Conservation (phyloP, 1,139 yeast genomes). For the Geotrichum histeridarum region DNA sequence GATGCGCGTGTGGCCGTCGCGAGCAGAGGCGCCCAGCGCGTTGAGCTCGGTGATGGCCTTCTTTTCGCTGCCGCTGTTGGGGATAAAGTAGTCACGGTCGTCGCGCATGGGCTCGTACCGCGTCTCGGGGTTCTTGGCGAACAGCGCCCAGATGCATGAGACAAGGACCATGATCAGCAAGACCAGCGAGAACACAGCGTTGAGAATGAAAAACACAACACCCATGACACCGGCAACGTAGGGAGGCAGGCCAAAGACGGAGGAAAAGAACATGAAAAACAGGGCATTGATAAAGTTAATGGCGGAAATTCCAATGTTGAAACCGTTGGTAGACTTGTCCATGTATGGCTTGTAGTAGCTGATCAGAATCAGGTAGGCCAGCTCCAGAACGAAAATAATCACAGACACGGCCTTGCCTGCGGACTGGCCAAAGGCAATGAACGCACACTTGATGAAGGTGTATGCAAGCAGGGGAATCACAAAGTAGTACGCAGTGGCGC, state of each 20-base stretch:
- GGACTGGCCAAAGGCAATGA: slow-evolving; percentile 79
- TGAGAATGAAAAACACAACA: slow-evolving; percentile 80
- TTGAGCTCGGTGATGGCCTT: slow-evolving; percentile 64
- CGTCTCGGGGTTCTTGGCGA: slow-evolving; percentile 90
- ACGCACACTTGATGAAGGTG: slow-evolving; percentile 66
- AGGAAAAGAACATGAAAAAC: slow-evolving; percentile 83
- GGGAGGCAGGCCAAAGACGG: slow-evolving; percentile 75
- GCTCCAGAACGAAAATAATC: slow-evolving; percentile 68
- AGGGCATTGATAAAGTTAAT: slow-evolving; percentile 77
- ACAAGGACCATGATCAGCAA: slow-evolving; percentile 78
- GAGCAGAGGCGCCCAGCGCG: slow-evolving; percentile 84
- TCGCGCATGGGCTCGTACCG: slow-evolving; percentile 96
- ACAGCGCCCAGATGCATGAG: slow-evolving; percentile 76
- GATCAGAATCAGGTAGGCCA: slow-evolving; percentile 56
- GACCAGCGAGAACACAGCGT: slow-evolving; percentile 83
- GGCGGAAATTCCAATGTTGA: slow-evolving; percentile 79
- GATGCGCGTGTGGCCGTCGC: slow-evolving; percentile 40
- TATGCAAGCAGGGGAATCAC: slow-evolving; percentile 60
- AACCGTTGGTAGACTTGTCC: slow-evolving; percentile 90
- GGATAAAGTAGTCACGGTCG: slow-evolving; percentile 85
- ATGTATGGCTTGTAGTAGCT: slow-evolving; percentile 79
- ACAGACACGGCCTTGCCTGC: slow-evolving; percentile 79
- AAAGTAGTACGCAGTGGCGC: slow-evolving; percentile 86
- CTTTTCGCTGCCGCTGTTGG: slow-evolving; percentile 48
- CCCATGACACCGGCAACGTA: slow-evolving; percentile 90